phyloP scores from a whole-genome alignment of 2,329 filamentous ascomycete species.

The Chrysosphaeria jannelii region DNA sequence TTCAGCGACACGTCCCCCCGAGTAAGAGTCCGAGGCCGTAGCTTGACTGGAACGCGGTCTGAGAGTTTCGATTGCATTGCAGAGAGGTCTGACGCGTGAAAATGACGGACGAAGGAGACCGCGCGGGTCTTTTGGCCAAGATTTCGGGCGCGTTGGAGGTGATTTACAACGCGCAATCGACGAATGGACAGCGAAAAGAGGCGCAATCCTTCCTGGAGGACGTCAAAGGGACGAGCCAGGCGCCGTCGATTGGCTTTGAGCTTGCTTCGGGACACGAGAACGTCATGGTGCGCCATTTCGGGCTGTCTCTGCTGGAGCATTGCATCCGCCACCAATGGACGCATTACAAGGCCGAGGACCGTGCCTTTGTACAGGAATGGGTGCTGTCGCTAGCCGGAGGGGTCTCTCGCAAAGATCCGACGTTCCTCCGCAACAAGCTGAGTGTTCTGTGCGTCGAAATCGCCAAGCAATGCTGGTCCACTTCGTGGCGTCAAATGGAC shows the following conservation, averaged over 20 bases:
- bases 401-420: slow-evolving; percentile 40
- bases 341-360: slow-evolving; percentile 38
- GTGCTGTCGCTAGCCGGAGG: slow-evolving; percentile 49
- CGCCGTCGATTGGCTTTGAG: slow-evolving; percentile 58
- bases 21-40: too few species aligned
- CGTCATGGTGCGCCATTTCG: slow-evolving; percentile 73
- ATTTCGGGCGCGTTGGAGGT: slow-evolving; percentile 68
- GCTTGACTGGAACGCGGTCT: too few species aligned
- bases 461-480: slow-evolving; percentile 77
- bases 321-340: slow-evolving; percentile 65
- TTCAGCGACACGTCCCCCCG: too few species aligned
- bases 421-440: slow-evolving; percentile 75
- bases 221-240: slow-evolving; percentile 49
- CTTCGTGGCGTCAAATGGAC: slow-evolving; percentile 90
- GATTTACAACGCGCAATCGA: slow-evolving; percentile 55
- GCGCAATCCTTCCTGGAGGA: slow-evolving; percentile 67
- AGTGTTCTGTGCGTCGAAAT: slow-evolving; percentile 86
- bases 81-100: too few species aligned
- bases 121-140: slow-evolving; percentile 28
- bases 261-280: slow-evolving; percentile 50
- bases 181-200: slow-evolving; percentile 53
- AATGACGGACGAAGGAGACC: too few species aligned
- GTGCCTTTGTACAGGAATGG: slow-evolving; percentile 38
- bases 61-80: too few species aligned
- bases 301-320: slow-evolving; percentile 71